Percentiles rank a stretch among this genome's conserved stretches.
Conservation (phyloP, 2,329 filamentous ascomycete genomes). For the Nemania bipapillata region DNA sequence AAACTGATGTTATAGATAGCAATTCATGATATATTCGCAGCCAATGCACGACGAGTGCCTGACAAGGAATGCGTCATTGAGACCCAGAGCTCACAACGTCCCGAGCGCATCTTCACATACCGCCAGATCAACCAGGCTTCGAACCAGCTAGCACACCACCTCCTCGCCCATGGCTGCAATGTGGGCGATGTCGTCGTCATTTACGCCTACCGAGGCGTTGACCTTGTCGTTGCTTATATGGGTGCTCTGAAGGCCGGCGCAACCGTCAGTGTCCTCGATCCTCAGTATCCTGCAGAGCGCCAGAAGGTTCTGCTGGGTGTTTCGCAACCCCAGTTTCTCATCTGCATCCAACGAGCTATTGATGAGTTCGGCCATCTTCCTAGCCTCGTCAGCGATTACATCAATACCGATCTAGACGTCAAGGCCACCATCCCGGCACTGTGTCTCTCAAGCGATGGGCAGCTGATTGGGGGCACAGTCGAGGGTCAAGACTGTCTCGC, state of each 20-base stretch:
- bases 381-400: constrained; percentile 67
- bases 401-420: constrained; percentile 76
- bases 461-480: constrained; percentile 73
- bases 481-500: constrained; percentile 74
- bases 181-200: constrained; percentile 93
- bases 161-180: constrained; percentile 76
- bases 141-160: constrained; percentile 81
- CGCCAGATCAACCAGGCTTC: constrained; percentile 85
- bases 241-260: constrained; percentile 72
- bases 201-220: constrained; percentile 83
- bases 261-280: constrained; percentile 77
- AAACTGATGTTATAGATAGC: too few species aligned
- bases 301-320: constrained; percentile 88
- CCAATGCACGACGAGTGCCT: constrained; percentile 74
- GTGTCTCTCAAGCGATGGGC: constrained; percentile 75
- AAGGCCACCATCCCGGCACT: constrained; percentile 80
- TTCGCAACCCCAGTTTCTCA: constrained; percentile 75
- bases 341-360: constrained; percentile 78
- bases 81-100: constrained; percentile 54
- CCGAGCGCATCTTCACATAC: constrained; percentile 73
- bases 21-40: constrained; percentile 76
- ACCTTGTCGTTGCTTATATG: constrained; percentile 77
- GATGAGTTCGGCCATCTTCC: constrained; percentile 71
- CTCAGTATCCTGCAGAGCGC: constrained; percentile 80
- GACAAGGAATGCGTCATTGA: constrained; percentile 65